Base-by-base conservation (phyloP, 306 rosid genomes). In the Casuarina cunninghamiana region DNA sequence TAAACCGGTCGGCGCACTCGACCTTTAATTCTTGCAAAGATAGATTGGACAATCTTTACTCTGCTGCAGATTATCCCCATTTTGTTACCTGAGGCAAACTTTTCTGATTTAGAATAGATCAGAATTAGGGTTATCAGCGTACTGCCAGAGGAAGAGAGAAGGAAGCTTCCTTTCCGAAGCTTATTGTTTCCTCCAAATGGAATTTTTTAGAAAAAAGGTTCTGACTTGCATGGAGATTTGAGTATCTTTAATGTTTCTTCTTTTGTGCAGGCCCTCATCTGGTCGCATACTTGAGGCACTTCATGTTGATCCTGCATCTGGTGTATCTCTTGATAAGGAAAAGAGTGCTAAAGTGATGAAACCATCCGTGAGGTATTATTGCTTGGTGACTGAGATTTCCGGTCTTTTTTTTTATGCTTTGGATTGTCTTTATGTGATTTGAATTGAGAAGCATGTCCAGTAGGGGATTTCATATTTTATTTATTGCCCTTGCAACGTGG, bases 1-100 rank as follows among this genome's bases (percentile, higher is more conserved):
- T 93, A 80, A 95, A 85, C 93, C 98, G 99, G 99, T 95, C 97
- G 97, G 98, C 91, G 97, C 98, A 95, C 98, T 92, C 87, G 91
- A 90, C 94, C 99, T 87, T 95, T 95, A 80, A 88, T 89, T 89
- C 83, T 92, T 92, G 93, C 93, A 90, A 92, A 91, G 98, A 95
- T 95, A 87, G 89, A 89, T 91, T 90, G 89, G 98, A 88, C 91
- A 86, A 88, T 90, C 85, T 92, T 92, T 90, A 84, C 93, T 84
- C 93, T 94, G 97, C 91, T 91, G 97, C 95, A 85, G 87, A 90
- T 87, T 94, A 71, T 83, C 89, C 75, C 81, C 88, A 85, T 89
- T 78, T 93, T 90, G 88, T 92, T 89, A 78, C 87, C 91, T 79
- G 92, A 89, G 96, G 87, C 88, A 87, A 85, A 76, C 78, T 79